Conservation (phyloP, 2,329 filamentous ascomycete genomes). For the Talaromyces amestolkiae region DNA sequence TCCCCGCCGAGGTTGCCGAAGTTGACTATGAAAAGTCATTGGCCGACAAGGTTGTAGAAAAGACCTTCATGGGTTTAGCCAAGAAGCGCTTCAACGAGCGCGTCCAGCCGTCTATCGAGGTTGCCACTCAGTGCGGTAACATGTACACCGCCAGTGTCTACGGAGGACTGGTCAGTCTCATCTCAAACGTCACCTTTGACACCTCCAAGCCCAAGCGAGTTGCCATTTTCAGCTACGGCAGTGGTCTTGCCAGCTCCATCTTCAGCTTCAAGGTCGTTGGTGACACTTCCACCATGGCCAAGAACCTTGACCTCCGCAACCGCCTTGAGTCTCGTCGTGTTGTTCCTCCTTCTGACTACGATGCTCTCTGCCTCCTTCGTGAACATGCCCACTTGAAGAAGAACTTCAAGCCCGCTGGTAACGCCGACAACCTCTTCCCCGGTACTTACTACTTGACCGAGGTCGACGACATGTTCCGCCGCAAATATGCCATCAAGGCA, state of each 20-base stretch:
- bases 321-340: constrained; percentile 64
- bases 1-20: constrained; percentile 72
- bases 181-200: constrained; percentile 63
- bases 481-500: constrained; percentile 72
- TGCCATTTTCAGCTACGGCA: constrained; percentile 76
- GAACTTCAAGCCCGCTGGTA: constrained; percentile 69
- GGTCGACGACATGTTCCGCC: constrained; percentile 83
- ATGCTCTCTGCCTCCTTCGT: constrained; percentile 74
- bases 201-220: constrained; percentile 69
- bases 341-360: constrained; percentile 70
- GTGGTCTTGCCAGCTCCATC: constrained; percentile 71
- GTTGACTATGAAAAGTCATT: constrained; percentile 77
- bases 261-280: constrained; percentile 66
- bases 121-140: constrained; percentile 71
- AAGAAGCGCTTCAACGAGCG: constrained; percentile 83
- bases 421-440: constrained; percentile 61
- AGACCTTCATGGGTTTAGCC: constrained; percentile 78
- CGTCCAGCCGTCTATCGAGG: constrained; percentile 69
- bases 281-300: constrained; percentile 65
- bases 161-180: constrained; percentile 56
- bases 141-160: constrained; percentile 64
- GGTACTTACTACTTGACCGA: constrained; percentile 77
- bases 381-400: constrained; percentile 83
- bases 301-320: constrained; percentile 67
- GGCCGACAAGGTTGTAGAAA: constrained; percentile 78